phyloP scores from a whole-genome alignment of 2,329 filamentous ascomycete genomes.

The Myriosclerotinia duriaeana region DNA sequence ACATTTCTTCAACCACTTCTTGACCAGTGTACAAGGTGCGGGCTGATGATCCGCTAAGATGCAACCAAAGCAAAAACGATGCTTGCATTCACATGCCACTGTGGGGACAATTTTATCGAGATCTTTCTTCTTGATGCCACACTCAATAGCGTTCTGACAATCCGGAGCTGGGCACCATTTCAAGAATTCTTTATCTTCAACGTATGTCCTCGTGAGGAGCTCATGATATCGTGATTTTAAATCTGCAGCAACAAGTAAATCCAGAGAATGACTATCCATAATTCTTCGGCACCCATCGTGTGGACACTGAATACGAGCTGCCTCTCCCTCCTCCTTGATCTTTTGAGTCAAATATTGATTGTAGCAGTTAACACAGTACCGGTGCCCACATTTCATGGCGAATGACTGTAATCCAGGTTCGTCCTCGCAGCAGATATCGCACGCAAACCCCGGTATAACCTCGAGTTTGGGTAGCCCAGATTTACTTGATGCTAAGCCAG shows the following conservation, averaged over 20 bases:
- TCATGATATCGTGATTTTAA: slow-evolving; percentile 69
- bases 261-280: slow-evolving; percentile 84
- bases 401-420: slow-evolving; percentile 75
- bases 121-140: slow-evolving; percentile 82
- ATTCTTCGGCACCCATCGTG: slow-evolving; percentile 84
- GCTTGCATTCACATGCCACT: slow-evolving; percentile 79
- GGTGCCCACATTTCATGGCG: slow-evolving; percentile 90
- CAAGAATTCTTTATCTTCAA: slow-evolving; percentile 91
- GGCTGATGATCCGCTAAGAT: slow-evolving; percentile 88
- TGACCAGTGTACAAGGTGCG: slow-evolving; percentile 85
- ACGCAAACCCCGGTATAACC: slow-evolving; percentile 73
- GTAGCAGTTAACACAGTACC: slow-evolving; percentile 92
- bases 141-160: slow-evolving; percentile 90
- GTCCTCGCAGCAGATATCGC: slow-evolving; percentile 96
- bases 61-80: slow-evolving; percentile 95
- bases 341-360: slow-evolving; percentile 88
- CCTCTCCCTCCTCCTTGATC: slow-evolving; percentile 92
- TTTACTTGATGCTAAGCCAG: slow-evolving; percentile 72
- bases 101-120: slow-evolving; percentile 83
- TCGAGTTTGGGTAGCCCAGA: slow-evolving; percentile 65
- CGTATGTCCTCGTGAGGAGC: slow-evolving; percentile 88
- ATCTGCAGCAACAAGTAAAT: slow-evolving; percentile 66
- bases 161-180: slow-evolving; percentile 99
- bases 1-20: slow-evolving; percentile 96
- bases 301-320: slow-evolving; percentile 90